Evolutionary conservation across 805 yeast species (phyloP).

Genomic region (Pichia californica): DNA sequence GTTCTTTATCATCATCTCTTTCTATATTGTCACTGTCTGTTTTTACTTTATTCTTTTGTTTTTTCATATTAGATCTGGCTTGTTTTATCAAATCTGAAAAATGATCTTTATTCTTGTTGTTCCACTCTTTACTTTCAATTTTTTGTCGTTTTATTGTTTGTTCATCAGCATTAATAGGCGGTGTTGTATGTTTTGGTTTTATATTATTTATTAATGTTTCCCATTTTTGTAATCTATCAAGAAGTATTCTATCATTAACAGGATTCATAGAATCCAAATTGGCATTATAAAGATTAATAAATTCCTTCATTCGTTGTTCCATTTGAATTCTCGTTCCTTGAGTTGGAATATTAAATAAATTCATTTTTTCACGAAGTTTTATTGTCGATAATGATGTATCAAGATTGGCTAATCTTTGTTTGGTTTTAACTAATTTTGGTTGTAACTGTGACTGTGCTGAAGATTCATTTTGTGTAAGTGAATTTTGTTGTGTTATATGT

Average conservation of each 20-base stretch:
- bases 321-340: slow-evolving; percentile 58
- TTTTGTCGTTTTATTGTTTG: slow-evolving; percentile 30
- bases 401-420: slow-evolving; percentile 48
- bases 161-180: slow-evolving; percentile 13
- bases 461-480: not conserved
- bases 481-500: too few species aligned
- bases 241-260: slow-evolving; percentile 45
- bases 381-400: slow-evolving; percentile 55
- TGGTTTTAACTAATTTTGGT: slow-evolving; percentile 14
- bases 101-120: slow-evolving; percentile 19
- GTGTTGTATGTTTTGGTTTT: slow-evolving; percentile 11
- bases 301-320: slow-evolving; percentile 71
- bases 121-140: slow-evolving; percentile 21
- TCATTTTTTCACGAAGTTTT: slow-evolving; percentile 55
- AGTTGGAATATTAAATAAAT: slow-evolving; percentile 48
- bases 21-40: not conserved
- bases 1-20: not conserved
- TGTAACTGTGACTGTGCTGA: slow-evolving; percentile 20
- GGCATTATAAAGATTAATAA: slow-evolving; percentile 71
- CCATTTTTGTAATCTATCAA: slow-evolving; percentile 59
- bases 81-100: slow-evolving; percentile 20
- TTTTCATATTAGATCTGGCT: slow-evolving; percentile 16
- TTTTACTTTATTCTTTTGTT: not conserved
- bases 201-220: slow-evolving; percentile 37
- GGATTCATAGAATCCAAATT: slow-evolving; percentile 71